Base-by-base conservation (phyloP, 2,329 filamentous ascomycete genomes). In the Colletotrichum noveboracense region DNA sequence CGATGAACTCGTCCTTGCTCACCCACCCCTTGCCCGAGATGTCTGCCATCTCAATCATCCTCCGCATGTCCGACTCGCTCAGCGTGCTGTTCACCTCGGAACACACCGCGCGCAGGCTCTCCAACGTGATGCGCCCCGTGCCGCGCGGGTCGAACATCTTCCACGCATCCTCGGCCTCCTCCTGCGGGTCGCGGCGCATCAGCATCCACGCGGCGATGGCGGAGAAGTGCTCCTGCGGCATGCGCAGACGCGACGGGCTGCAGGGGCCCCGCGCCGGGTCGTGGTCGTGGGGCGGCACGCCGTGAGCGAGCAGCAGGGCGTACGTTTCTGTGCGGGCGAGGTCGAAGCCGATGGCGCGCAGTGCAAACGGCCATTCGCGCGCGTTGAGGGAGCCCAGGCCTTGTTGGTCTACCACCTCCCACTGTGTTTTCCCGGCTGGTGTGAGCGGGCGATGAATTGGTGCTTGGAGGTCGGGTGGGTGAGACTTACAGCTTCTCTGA, bases 11-110 rank as follows among this genome's bases (percentile, higher is more conserved):
- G 74, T 94, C 92, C 78, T 91, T 88, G 78, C 91, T 92, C 9
- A 94, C 92, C 71, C 91, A 96, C 13, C 96, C 96, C 80, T 98
- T 97, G 2, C 95, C 96, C 82, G 98, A 95, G 78, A 98, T 90
- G 87, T 99, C 97, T 87, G 98, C 97, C 85, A 98, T 96, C 82
- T 98, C 96, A 86, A 99, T 97, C 97, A 99, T 99, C 78, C 96
- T 96, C 79, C 92, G 90, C 77, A 99, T 89, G 84, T 99, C 97
- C 81, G 97, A 94, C 82, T 99, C 96, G 79, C 97, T 95, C 79
- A 99, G 89, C 14, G 95, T 95, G 58, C 85, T 84, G 9, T 97
- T 97, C 78, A 99, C 88, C 84, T 98, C 97, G 80, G 95, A 91
- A 74, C 96, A 96, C 30, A 98, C 95, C 73, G 95, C 89, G 77